Evolutionary conservation across 805 yeast genomes (phyloP).

Genomic region (Kregervanrija pseudodelftensis): DNA sequence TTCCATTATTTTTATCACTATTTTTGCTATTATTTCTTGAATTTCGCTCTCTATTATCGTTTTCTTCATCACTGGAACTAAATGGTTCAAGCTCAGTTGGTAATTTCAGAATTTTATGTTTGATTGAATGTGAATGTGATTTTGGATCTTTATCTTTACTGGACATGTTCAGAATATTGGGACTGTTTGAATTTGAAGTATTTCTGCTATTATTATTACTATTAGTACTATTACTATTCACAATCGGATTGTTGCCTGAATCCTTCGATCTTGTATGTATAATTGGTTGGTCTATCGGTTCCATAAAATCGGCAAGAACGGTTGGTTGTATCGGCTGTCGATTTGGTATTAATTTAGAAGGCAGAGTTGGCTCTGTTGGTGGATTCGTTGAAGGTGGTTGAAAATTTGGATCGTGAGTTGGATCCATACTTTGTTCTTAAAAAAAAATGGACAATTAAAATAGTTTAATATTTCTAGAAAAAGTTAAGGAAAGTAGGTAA

Average conservation of each 20-base stretch:
- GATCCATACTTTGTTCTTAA: constrained; percentile 56
- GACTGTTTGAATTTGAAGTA: no score
- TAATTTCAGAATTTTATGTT: constrained; percentile 31
- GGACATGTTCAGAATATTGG: no score
- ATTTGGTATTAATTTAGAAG: constrained; percentile 62
- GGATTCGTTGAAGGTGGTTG: constrained; percentile 73
- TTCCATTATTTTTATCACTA: background rate
- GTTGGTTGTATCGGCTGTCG: constrained; percentile 71
- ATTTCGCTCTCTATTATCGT: constrained; percentile 3
- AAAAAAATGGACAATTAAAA: background rate
- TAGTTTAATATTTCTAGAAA: no score
- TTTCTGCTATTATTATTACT: no score
- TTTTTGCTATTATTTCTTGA: background rate
- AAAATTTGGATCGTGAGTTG: constrained; percentile 85
- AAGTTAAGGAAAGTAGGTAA: no score
- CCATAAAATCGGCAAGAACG: constrained; percentile 68
- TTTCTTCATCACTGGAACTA: constrained; percentile 41
- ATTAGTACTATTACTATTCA: no score
- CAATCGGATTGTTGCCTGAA: constrained; percentile 10
- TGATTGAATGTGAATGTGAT: constrained; percentile 4
- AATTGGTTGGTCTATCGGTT: constrained; percentile 68
- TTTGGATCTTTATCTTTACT: no score
- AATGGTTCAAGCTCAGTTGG: constrained; percentile 54
- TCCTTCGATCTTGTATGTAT: constrained; percentile 21
- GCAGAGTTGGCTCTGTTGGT: constrained; percentile 56